Base-by-base conservation (phyloP, 2,329 filamentous ascomycete species). In the Didymosphaeria variabile region DNA sequence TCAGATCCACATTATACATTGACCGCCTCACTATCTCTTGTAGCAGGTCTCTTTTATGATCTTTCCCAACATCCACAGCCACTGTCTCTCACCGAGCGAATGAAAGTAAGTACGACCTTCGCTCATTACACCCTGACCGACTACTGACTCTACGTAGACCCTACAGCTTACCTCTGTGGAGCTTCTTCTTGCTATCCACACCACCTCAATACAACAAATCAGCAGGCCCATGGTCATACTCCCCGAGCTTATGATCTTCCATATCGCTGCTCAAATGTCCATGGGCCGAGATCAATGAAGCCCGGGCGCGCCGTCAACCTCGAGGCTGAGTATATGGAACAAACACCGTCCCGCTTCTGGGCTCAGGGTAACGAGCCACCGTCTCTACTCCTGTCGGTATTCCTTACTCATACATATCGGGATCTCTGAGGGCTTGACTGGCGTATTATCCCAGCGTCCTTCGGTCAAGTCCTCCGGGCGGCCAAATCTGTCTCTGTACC, bases 401-500 rank as follows among this genome's bases (percentile, higher is more conserved):
- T 51, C 47, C 47, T 21, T 36, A 51, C 47, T 51, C 47, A 51
- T 34, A 51, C 47, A 51, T 34, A n/a, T n/a, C 26, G 47, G 47
- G 31, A 51, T 19, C 6, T 23, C n/a, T 36, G 31, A 51, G 47
- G 47, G 31, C 47, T 51, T 51, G 31, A n/a, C 31, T 51, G 45
- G 23, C 23, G 45, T 47, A 23, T 47, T 47, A 29, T n/a, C 45
- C 45, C 45, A 47, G 45, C 45, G 45, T 31, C 45, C 23, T 29
- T 47, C 45, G 45, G 45, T 31, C 45, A 47, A 47, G 21, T 47
- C 23, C 45, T 47, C 45, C 45, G 50, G 50, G 60, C 45, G 47
- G 56, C 40, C 54, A 54, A 54, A 55, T 52, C 55, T 58, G 59
- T 55, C 60, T 65, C 60, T 59, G 38, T 54, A 36, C 47, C 58